Base-by-base conservation (phyloP, 2,329 filamentous ascomycete species). In the Rhexocercosporidium sp. region DNA sequence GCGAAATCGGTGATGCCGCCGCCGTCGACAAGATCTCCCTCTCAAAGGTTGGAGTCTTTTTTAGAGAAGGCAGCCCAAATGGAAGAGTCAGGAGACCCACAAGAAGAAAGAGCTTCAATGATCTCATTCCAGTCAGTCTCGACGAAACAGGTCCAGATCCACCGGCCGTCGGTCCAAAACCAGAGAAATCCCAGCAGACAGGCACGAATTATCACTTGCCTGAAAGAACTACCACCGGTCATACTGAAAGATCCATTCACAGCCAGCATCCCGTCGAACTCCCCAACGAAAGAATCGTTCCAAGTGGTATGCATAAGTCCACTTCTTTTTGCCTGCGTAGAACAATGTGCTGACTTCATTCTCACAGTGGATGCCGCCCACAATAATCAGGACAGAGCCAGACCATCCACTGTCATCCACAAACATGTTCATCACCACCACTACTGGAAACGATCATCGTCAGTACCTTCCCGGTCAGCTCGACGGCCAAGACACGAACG, bases 371-470 rank as follows among this genome's bases (percentile, higher is more conserved):
- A 49, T 66, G 34, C 65, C 66, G 16, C 68, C 68, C 31, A 71
- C 61, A 9, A 70, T 70, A 18, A 37, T 46, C 65, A 64, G 62
- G 44, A 63, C 66, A 37, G 41, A 64, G 46, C 63, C 59, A 20
- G 66, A 66, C 59, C 53, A 51, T 41, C 46, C 44, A 61, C 16
- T 31, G 66, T 68, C 68, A 66, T 84, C 70, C 87, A 86, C 72
- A 71, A 87, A 66, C 86, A 88, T 75, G 86, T 83, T 70, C 86
- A 89, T 72, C 85, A 89, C 72, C 86, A 88, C 76, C 86, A 88
- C 78, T 88, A 88, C 80, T 88, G 86, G 86, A 69, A 83, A 70
- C 68, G 64, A 29, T 66, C 69, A 27, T 49, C 63, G 20, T 68
- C 71, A 44, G 60, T 64, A 4, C 63, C 64, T 56, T 47, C 64